Evolutionary conservation across 768 basidiomycete species (phyloP).

Genomic region (Grammothele lineata): DNA sequence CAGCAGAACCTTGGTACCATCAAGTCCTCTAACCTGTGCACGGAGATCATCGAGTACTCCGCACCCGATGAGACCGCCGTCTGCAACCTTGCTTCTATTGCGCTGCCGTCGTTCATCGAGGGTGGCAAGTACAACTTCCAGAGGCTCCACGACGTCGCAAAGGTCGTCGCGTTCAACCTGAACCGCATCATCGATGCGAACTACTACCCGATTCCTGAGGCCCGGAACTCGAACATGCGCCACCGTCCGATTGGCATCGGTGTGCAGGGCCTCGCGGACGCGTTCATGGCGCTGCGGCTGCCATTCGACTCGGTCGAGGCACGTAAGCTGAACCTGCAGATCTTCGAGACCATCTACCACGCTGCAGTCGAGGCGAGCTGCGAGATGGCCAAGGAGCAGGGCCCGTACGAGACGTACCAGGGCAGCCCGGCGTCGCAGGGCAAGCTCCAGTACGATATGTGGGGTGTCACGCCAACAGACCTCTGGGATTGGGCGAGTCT

Average conservation of each 20-base stretch:
- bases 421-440: constrained; percentile 91
- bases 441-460: constrained; percentile 90
- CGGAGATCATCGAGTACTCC: constrained; percentile 98
- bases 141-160: constrained; percentile 89
- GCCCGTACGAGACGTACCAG: constrained; percentile 83
- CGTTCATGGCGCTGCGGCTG: constrained; percentile 96
- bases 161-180: constrained; percentile 89
- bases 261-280: constrained; percentile 95
- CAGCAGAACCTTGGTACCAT: constrained; percentile 98
- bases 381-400: constrained; percentile 77
- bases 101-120: constrained; percentile 86
- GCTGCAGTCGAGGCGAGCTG: constrained; percentile 87
- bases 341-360: constrained; percentile 99
- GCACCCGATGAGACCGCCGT: constrained; percentile 96
- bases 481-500: constrained; percentile 93
- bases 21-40: constrained; percentile 99
- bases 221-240: constrained; percentile 90
- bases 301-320: constrained; percentile 91
- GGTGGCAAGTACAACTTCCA: constrained; percentile 89
- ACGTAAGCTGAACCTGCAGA: constrained; percentile 85
- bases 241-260: constrained; percentile 97
- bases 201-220: constrained; percentile 92
- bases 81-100: constrained; percentile 96
- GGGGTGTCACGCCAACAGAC: constrained; percentile 82
- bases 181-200: constrained; percentile 94